A percentile compares a stretch with the other conserved stretches of the same genome.
Evolutionary conservation across 2,329 filamentous ascomycete species (phyloP).

Genomic region (Apiospora hydei): DNA sequence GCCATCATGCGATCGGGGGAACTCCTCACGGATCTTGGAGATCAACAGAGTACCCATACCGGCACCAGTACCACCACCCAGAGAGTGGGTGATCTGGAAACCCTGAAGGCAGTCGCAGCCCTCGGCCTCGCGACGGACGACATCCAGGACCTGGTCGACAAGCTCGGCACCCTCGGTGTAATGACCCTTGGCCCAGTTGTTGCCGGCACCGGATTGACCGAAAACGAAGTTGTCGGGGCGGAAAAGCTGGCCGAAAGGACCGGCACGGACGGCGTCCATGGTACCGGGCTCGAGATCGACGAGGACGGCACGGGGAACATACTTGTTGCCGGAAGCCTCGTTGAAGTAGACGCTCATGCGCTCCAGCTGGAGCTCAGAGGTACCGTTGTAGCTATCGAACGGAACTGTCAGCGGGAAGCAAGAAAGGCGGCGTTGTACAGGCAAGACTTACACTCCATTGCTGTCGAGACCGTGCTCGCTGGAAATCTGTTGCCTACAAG

Average conservation of each 20-base stretch:
- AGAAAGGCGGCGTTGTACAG: slow-evolving; percentile 26
- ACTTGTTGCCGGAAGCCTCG: slow-evolving; percentile 95
- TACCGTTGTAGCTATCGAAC: slow-evolving; percentile 86
- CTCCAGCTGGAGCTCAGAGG: slow-evolving; percentile 98
- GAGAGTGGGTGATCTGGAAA: slow-evolving; percentile 99
- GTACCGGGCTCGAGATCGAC: slow-evolving; percentile 99
- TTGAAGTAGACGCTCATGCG: slow-evolving; percentile 99
- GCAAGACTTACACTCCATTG: slow-evolving; percentile 82
- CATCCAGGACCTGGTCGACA: slow-evolving; percentile 96
- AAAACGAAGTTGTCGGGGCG: slow-evolving; percentile 99
- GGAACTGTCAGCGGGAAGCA: slow-evolving; percentile 8
- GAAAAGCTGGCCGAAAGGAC: slow-evolving; percentile 99
- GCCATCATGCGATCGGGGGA: slow-evolving; percentile 99
- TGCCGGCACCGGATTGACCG: slow-evolving; percentile 98
- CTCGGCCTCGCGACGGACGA: slow-evolving; percentile 98
- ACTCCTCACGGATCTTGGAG: slow-evolving; percentile 99
- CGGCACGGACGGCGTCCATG: slow-evolving; percentile 98
- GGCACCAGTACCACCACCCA: slow-evolving; percentile 99
- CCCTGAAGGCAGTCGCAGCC: slow-evolving; percentile 99
- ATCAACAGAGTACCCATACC: slow-evolving; percentile 99
- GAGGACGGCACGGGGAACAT: slow-evolving; percentile 98
- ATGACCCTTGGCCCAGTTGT: slow-evolving; percentile 99
- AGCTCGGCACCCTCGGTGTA: slow-evolving; percentile 99
- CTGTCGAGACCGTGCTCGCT: slow-evolving; percentile 96
- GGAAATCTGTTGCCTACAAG: slow-evolving; percentile 77